A percentile compares a stretch with the other conserved stretches of the same genome.
These are phyloP conservation scores for Irpex sp. DNA, from an alignment of 1,284 basidiomycete species.

Conservation along the genomic window DNA sequence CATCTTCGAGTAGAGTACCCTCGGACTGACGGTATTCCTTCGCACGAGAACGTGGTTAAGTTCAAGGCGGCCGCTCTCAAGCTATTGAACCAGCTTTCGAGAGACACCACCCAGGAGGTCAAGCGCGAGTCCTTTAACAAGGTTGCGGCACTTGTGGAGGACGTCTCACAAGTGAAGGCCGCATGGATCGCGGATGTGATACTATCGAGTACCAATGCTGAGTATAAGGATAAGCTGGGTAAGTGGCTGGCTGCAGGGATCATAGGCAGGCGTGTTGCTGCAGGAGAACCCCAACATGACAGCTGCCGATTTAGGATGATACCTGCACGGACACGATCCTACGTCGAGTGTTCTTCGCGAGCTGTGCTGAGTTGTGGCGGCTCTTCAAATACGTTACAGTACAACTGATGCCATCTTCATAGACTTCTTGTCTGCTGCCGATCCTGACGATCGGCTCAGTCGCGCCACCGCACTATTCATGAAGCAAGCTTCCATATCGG, in stretches of 20 bases:
- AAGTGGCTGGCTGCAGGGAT: conserved; percentile 21
- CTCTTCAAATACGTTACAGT: not conserved
- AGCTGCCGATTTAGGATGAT: too few relatives aligned
- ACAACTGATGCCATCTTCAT: not conserved
- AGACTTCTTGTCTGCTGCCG: conserved; percentile 59
- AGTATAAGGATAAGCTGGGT: conserved; percentile 72
- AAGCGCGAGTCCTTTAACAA: conserved; percentile 62
- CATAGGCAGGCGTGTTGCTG: too few relatives aligned
- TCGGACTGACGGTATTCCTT: conserved; percentile 41
- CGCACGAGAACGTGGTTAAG: conserved; percentile 50
- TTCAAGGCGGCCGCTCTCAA: conserved; percentile 66
- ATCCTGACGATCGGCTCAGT: conserved; percentile 55
- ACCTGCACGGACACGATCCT: not conserved
- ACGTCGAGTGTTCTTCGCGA: not conserved
- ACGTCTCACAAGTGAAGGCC: conserved; percentile 54
- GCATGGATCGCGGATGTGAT: conserved; percentile 75
- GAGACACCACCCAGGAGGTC: conserved; percentile 52
- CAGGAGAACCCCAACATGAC: too few relatives aligned
- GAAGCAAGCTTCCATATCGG: conserved; percentile 70
- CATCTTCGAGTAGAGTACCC: conserved; percentile 50
- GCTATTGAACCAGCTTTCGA: conserved; percentile 62
- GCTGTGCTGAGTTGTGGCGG: not conserved
- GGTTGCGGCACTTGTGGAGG: conserved; percentile 61
- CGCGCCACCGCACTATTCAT: conserved; percentile 65
- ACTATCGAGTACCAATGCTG: conserved; percentile 56